Conservation (phyloP, 2,329 filamentous ascomycete genomes). For the Xenoacremonium recifei region DNA sequence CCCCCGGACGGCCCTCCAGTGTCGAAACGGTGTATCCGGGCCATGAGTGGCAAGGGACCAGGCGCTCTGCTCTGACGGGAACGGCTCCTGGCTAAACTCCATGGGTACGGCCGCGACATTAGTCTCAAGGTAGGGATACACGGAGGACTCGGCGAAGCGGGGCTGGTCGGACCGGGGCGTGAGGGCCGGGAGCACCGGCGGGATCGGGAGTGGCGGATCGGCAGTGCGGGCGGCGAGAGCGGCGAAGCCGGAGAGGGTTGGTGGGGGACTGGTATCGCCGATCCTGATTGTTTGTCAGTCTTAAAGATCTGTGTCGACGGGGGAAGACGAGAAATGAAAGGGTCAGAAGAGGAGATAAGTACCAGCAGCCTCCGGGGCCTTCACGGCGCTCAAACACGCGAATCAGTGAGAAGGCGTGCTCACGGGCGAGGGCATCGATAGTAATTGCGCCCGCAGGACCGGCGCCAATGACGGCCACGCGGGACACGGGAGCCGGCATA, state of each 20-base stretch:
- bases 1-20: slow-evolving; percentile 54
- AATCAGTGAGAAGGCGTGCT: slow-evolving; percentile 57
- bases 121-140: slow-evolving; percentile 64
- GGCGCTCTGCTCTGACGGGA: slow-evolving; percentile 38
- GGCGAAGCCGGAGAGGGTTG: slow-evolving; percentile 42
- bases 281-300: slow-evolving; percentile 36
- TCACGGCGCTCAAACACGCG: slow-evolving; percentile 62
- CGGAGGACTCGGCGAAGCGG: slow-evolving; percentile 55
- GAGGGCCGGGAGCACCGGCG: slow-evolving; percentile 44
- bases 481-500: slow-evolving; percentile 22
- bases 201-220: slow-evolving; percentile 47
- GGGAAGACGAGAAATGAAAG: too few species aligned
- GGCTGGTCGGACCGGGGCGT: slow-evolving; percentile 40
- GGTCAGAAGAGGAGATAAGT: slow-evolving; percentile 22
- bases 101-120: slow-evolving; percentile 61
- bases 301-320: not conserved
- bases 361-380: slow-evolving; percentile 61
- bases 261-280: slow-evolving; percentile 35
- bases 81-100: slow-evolving; percentile 57
- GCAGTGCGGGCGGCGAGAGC: slow-evolving; percentile 47
- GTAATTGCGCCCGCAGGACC: slow-evolving; percentile 61
- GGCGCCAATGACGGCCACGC: slow-evolving; percentile 59
- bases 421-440: slow-evolving; percentile 58
- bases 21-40: slow-evolving; percentile 57
- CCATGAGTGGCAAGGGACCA: slow-evolving; percentile 45